Evolutionary conservation across 768 basidiomycete genomes (phyloP).

Genomic region (Porpolomopsis calyptriformis): DNA sequence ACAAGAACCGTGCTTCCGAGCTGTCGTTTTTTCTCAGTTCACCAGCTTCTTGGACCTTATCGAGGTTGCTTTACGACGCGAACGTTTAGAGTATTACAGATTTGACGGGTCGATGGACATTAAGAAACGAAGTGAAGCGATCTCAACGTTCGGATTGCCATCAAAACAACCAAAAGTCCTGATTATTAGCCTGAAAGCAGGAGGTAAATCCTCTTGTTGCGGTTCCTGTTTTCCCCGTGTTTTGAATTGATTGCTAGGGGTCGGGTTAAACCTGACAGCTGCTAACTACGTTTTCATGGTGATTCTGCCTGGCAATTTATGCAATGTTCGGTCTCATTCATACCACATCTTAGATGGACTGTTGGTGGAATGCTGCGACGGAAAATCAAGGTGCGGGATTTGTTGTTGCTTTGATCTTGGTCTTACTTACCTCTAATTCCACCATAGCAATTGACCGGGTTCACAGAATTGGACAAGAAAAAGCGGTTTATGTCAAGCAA

Average conservation of each 20-base stretch:
- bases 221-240: too few species aligned
- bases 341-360: conserved; percentile 58
- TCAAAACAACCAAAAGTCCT: conserved; percentile 66
- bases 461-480: conserved; percentile 76
- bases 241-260: neutral
- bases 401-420: too few species aligned
- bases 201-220: conserved; percentile 41
- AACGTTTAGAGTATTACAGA: conserved; percentile 58
- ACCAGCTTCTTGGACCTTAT: conserved; percentile 83
- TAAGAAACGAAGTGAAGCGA: conserved; percentile 63
- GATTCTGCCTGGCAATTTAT: conserved; percentile 11
- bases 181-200: conserved; percentile 77
- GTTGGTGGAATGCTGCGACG: conserved; percentile 83
- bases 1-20: conserved; percentile 69
- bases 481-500: conserved; percentile 73
- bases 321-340: neutral
- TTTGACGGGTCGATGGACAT: conserved; percentile 93
- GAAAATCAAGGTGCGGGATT: conserved; percentile 64
- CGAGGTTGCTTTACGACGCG: conserved; percentile 56
- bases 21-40: conserved; percentile 86
- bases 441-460: conserved; percentile 69
- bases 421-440: neutral
- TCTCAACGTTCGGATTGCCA: conserved; percentile 65
- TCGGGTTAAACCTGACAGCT: conserved; percentile 36
- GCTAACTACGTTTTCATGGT: conserved; percentile 88